Conservation (phyloP, 1,139 yeast species). For the Debaryomyces robertsiae region DNA sequence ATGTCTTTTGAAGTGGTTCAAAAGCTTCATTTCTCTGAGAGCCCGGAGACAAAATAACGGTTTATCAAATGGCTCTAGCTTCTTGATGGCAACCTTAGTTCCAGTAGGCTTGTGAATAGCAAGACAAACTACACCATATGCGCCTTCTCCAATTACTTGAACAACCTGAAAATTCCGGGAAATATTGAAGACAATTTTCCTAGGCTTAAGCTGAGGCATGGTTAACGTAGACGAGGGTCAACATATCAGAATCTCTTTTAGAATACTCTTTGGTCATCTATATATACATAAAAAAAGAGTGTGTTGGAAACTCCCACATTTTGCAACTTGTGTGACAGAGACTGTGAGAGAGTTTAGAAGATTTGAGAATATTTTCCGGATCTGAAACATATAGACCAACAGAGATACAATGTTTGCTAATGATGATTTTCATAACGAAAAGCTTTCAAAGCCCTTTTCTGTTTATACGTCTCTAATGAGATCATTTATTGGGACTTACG, state of each 20-base stretch:
- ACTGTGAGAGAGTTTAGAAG: constrained; percentile 7
- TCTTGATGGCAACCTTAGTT: constrained; percentile 45
- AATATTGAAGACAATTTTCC: constrained; percentile 32
- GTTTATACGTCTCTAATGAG: too few relatives aligned
- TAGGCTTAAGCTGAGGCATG: constrained; percentile 13
- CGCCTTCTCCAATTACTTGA: constrained; percentile 49
- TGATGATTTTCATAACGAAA: too few relatives aligned
- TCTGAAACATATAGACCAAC: constrained; percentile 2
- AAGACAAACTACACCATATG: constrained; percentile 47
- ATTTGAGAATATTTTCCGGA: constrained; percentile 1
- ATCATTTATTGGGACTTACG: too few relatives aligned
- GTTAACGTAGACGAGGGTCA: background rate
- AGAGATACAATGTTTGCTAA: too few relatives aligned
- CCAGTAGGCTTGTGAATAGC: constrained; percentile 44
- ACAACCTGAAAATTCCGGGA: constrained; percentile 41
- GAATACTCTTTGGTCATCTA: background rate
- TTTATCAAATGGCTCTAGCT: constrained; percentile 43
- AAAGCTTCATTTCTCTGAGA: constrained; percentile 42
- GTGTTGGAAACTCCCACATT: constrained; percentile 7
- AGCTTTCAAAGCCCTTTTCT: too few relatives aligned
- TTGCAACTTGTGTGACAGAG: constrained; percentile 9
- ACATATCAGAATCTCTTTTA: background rate
- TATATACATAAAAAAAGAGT: background rate
- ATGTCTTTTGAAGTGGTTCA: constrained; percentile 39
- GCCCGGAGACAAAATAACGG: constrained; percentile 43